Evolutionary conservation across 140 eudicot genomes (phyloP).

Genomic region (Stevia rebaudiana): DNA sequence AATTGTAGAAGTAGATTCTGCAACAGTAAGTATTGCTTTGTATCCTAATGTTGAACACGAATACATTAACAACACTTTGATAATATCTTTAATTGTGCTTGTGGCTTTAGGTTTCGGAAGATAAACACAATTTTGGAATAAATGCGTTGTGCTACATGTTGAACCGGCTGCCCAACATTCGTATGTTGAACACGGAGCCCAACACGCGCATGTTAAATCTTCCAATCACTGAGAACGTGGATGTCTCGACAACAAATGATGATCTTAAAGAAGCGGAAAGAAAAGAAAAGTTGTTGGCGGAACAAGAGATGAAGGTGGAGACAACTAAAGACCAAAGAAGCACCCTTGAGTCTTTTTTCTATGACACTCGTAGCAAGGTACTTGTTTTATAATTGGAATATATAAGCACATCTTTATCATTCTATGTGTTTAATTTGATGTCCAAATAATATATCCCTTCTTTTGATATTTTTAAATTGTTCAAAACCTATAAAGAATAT

Average conservation of each 20-base stretch:
- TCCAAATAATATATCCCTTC: not conserved
- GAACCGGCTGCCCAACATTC: no score
- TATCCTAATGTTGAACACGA: not conserved
- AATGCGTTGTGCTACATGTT: no score
- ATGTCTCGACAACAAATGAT: constrained; percentile 33
- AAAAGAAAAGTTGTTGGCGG: constrained; percentile 43
- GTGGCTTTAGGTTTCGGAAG: no score
- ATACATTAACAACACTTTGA: not conserved
- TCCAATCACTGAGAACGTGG: constrained; percentile 28
- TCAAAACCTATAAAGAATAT: constrained; percentile 2
- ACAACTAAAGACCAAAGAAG: constrained; percentile 70
- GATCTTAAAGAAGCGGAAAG: constrained; percentile 55
- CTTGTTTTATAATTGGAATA: not conserved
- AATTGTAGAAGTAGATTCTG: constrained; percentile 40
- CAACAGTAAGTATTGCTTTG: constrained; percentile 39
- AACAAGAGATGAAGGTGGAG: constrained; percentile 68
- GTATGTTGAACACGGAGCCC: not conserved
- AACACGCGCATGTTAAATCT: not conserved
- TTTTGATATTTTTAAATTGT: no score
- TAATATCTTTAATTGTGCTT: not conserved
- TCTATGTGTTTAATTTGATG: no score
- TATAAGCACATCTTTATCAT: no score
- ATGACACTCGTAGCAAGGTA: constrained; percentile 90
- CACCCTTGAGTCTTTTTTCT: constrained; percentile 69
- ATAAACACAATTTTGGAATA: no score